These are phyloP conservation scores for Hondaea fermentalgiana DNA, from an alignment of 108 stramenopile genomes.

Conservation along the genomic window DNA sequence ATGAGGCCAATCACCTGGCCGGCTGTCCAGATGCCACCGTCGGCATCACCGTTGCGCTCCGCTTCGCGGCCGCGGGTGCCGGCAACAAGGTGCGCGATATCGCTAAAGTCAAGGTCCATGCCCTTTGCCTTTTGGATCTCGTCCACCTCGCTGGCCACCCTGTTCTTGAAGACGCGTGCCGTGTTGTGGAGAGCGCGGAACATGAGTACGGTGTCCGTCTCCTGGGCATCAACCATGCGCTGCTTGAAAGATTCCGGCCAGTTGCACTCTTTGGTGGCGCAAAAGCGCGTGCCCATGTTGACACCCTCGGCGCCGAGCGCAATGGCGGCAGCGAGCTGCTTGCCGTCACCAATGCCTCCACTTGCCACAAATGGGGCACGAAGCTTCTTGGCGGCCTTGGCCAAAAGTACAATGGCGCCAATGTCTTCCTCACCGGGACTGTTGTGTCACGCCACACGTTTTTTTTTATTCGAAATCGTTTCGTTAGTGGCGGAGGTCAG, in stretches of 20 bases:
- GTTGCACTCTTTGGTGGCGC: slow-evolving; percentile 34
- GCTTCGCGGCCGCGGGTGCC: slow-evolving; percentile 33
- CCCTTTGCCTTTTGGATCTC: slow-evolving; percentile 31
- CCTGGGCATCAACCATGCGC: slow-evolving; percentile 25
- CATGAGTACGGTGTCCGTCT: slow-evolving; percentile 37
- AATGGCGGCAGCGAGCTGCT: slow-evolving; percentile 34
- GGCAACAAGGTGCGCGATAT: slow-evolving; percentile 31
- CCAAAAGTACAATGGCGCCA: slow-evolving; percentile 42
- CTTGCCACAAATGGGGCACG: slow-evolving; percentile 29
- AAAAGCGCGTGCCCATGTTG: slow-evolving; percentile 42
- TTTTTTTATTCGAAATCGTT: neutral
- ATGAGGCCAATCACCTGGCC: slow-evolving; percentile 44
- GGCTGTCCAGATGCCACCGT: slow-evolving; percentile 41
- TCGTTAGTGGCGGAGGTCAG: neutral
- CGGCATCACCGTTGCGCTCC: slow-evolving; percentile 33
- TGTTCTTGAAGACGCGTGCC: slow-evolving; percentile 37
- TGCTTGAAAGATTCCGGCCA: slow-evolving; percentile 41
- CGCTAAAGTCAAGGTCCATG: slow-evolving; percentile 28
- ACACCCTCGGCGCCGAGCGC: slow-evolving; percentile 43
- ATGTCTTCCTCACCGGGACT: slow-evolving; percentile 47
- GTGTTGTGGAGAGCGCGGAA: slow-evolving; percentile 43
- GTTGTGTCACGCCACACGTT: too few relatives aligned
- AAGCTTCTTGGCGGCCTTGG: slow-evolving; percentile 33
- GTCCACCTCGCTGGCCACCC: slow-evolving; percentile 31
- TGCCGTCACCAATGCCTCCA: slow-evolving; percentile 38